Conservation (phyloP, 345 rosid species). For the Eutrema japonicum region DNA sequence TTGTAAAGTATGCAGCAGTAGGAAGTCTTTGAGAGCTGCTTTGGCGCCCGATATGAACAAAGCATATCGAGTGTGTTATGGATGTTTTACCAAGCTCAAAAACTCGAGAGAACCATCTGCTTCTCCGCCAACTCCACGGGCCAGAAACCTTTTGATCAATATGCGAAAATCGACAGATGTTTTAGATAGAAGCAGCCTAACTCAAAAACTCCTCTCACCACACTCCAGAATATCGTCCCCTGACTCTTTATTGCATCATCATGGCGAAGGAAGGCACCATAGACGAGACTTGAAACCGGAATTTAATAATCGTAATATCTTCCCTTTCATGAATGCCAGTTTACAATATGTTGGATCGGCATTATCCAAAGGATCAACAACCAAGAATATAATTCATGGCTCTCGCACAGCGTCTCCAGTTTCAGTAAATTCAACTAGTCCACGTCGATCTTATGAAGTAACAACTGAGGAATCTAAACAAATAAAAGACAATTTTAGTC, state of each 20-base stretch:
- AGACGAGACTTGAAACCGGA: slow-evolving; percentile 43
- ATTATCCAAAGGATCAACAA: slow-evolving; percentile 46
- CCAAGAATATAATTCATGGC: slow-evolving; percentile 51
- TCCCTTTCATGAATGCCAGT: slow-evolving; percentile 48
- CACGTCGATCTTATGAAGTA: slow-evolving; percentile 54
- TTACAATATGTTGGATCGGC: slow-evolving; percentile 46
- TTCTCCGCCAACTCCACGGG: slow-evolving; percentile 44
- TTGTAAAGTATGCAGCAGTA: slow-evolving; percentile 83
- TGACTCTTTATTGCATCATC: slow-evolving; percentile 49
- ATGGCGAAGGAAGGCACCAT: slow-evolving; percentile 50
- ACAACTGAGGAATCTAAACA: slow-evolving; percentile 57
- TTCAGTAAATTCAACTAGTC: slow-evolving; percentile 56
- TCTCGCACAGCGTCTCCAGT: slow-evolving; percentile 52
- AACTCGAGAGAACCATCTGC: slow-evolving; percentile 50
- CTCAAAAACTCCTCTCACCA: slow-evolving; percentile 47
- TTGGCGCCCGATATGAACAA: slow-evolving; percentile 81
- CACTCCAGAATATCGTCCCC: slow-evolving; percentile 55
- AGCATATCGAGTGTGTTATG: slow-evolving; percentile 88
- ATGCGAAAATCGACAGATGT: slow-evolving; percentile 45
- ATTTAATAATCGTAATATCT: slow-evolving; percentile 43
- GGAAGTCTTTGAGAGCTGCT: slow-evolving; percentile 79
- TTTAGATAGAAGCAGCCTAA: slow-evolving; percentile 49
- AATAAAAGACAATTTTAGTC: slow-evolving; percentile 50
- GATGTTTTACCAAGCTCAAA: slow-evolving; percentile 71
- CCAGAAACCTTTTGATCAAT: slow-evolving; percentile 46